These are phyloP conservation scores for Asterella californica DNA, from an alignment of 225 moss, liverwort and hornwort species.

Conservation along the genomic window DNA sequence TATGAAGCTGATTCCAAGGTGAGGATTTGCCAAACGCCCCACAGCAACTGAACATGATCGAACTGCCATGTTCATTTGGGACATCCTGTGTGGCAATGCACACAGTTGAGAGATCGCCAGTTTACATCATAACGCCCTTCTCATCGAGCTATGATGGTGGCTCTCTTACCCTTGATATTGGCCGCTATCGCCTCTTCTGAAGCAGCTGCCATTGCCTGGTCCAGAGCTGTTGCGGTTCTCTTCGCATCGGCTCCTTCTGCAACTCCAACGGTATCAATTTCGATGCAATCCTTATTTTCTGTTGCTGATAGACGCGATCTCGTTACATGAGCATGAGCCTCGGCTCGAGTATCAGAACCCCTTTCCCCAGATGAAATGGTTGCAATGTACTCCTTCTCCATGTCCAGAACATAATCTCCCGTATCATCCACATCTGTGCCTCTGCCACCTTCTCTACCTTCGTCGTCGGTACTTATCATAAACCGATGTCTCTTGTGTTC, in stretches of 20 bases:
- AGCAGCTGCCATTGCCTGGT: slow-evolving; percentile 64
- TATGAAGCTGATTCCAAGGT: neutral
- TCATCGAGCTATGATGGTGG: slow-evolving; percentile 22
- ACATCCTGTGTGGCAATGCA: neutral
- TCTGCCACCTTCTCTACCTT: slow-evolving; percentile 44
- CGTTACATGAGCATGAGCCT: slow-evolving; percentile 80
- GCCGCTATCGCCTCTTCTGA: slow-evolving; percentile 68
- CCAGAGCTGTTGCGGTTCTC: slow-evolving; percentile 61
- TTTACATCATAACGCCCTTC: neutral
- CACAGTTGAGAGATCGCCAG: slow-evolving; percentile 3
- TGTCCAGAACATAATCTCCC: slow-evolving; percentile 27
- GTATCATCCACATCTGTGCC: slow-evolving; percentile 42
- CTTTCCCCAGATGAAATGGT: slow-evolving; percentile 28
- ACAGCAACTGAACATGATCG: neutral
- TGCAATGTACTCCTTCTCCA: slow-evolving; percentile 35
- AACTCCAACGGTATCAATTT: slow-evolving; percentile 78
- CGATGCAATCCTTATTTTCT: slow-evolving; percentile 43
- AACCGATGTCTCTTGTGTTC: slow-evolving; percentile 66
- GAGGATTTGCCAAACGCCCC: neutral
- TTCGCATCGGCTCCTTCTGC: slow-evolving; percentile 69
- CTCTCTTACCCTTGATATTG: slow-evolving; percentile 47
- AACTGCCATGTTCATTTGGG: neutral
- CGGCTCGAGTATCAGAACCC: slow-evolving; percentile 62
- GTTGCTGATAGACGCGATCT: slow-evolving; percentile 22
- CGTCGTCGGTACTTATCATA: slow-evolving; percentile 36